Evolutionary conservation across 805 yeast species (phyloP).

Genomic region (Naumovozyma dairenensis): DNA sequence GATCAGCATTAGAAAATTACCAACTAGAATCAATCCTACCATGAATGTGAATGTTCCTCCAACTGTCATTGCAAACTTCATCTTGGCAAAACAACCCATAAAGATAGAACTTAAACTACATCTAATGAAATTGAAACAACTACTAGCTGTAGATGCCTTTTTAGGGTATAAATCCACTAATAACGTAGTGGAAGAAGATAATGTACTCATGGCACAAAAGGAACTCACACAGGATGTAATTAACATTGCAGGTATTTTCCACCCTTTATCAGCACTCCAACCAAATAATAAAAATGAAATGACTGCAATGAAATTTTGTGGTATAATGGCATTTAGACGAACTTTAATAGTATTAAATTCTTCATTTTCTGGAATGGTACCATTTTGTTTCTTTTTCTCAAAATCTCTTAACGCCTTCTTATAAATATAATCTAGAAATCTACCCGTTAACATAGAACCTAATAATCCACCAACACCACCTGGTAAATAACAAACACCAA

Average conservation of each 20-base stretch:
- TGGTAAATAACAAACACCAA: conserved; percentile 66
- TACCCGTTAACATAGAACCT: conserved; percentile 54
- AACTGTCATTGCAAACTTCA: conserved; percentile 46
- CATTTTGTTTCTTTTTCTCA: conserved; percentile 15
- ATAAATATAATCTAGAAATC: conserved; percentile 43
- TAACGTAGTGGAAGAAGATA: conserved; percentile 51
- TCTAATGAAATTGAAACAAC: conserved; percentile 60
- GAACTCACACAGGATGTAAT: conserved; percentile 51
- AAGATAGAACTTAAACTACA: conserved; percentile 62
- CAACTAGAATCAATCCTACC: conserved; percentile 38
- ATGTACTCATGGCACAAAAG: conserved; percentile 43
- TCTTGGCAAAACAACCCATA: conserved; percentile 54
- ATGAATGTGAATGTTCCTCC: conserved; percentile 73
- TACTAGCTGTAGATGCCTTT: conserved; percentile 61
- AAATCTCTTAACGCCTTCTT: conserved; percentile 22
- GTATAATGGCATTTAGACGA: conserved; percentile 39
- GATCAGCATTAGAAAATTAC: conserved; percentile 22
- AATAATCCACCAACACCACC: conserved; percentile 59
- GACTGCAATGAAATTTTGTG: conserved; percentile 35
- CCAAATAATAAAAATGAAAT: conserved; percentile 48
- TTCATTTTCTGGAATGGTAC: conserved; percentile 16
- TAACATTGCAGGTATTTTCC: conserved; percentile 44
- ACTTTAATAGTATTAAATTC: conserved; percentile 46
- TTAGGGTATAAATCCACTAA: conserved; percentile 65
- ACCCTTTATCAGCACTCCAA: conserved; percentile 53